These are phyloP conservation scores for Xylaria sp. DNA, from an alignment of 2,329 filamentous ascomycete genomes.

Conservation along the genomic window DNA sequence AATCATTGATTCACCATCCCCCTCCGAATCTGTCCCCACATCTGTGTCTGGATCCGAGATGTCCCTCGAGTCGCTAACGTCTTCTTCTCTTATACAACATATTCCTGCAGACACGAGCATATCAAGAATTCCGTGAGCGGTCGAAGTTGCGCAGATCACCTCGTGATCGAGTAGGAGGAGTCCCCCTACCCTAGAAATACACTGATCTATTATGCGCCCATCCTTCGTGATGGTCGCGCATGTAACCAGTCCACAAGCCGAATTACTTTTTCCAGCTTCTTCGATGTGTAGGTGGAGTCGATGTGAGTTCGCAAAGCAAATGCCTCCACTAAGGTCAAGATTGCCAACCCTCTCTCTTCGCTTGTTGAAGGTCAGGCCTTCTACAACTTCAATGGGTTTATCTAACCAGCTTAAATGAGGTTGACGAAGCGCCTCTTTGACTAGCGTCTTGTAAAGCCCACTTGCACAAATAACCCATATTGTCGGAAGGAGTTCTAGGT, in stretches of 20 bases:
- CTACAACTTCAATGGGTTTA: not conserved
- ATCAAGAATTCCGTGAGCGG: not conserved
- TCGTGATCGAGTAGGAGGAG: not conserved
- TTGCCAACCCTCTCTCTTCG: not conserved
- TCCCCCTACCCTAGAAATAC: not conserved
- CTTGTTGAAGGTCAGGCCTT: not conserved
- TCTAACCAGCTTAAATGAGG: not conserved
- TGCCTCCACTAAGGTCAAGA: not conserved
- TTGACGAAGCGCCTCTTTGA: not conserved
- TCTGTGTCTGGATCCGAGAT: not conserved
- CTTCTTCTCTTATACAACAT: not conserved
- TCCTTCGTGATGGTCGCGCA: not conserved
- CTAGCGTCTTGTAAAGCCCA: not conserved
- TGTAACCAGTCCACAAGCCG: not conserved
- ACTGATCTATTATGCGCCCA: not conserved
- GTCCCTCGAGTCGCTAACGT: not conserved
- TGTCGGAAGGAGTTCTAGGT: not conserved
- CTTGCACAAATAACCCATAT: constrained; percentile 6
- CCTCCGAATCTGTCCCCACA: not conserved
- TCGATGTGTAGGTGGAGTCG: not conserved
- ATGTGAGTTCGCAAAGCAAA: not conserved
- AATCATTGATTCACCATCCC: not conserved
- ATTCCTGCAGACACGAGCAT: not conserved
- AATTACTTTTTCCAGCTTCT: not conserved
- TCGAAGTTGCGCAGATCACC: not conserved